A percentile compares a stretch with the other conserved stretches of the same genome.
phyloP scores from a whole-genome alignment of 441 rosid species.

The Populus hybrid region DNA sequence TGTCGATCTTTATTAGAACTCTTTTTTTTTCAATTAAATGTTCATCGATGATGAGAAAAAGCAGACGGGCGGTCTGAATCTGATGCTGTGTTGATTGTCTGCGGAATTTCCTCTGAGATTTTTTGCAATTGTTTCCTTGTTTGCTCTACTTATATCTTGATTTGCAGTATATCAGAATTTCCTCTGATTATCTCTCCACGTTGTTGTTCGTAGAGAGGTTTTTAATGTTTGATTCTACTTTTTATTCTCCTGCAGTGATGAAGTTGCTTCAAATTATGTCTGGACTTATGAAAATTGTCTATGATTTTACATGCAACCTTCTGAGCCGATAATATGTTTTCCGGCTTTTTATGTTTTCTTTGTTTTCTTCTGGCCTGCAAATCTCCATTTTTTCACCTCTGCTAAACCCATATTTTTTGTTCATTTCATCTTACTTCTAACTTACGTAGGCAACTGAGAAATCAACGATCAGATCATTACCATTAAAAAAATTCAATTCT shows the following conservation, averaged over 20 bases:
- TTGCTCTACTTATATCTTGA: background rate
- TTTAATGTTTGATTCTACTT: background rate
- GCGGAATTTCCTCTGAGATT: constrained; percentile 65
- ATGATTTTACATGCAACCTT: constrained; percentile 39
- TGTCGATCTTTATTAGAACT: background rate
- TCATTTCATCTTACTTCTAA: no score
- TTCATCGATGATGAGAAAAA: constrained; percentile 55
- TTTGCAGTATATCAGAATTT: background rate
- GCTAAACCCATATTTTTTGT: no score
- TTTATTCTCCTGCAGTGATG: constrained; percentile 35
- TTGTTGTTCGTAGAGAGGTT: background rate
- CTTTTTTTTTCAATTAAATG: background rate
- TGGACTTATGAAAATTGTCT: constrained; percentile 55
- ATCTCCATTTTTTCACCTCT: no score
- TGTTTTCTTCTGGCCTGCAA: no score
- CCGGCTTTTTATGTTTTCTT: no score
- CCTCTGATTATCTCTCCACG: background rate
- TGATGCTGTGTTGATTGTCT: constrained; percentile 93
- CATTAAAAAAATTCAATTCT: no score
- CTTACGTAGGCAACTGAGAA: no score
- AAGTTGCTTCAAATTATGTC: constrained; percentile 52
- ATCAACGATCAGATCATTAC: no score
- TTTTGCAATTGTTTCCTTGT: background rate
- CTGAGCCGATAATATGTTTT: constrained; percentile 31
- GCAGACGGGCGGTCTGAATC: constrained; percentile 96